Evolutionary conservation across 148 eudicot species (phyloP).

Genomic region (Arctostaphylos glauca): DNA sequence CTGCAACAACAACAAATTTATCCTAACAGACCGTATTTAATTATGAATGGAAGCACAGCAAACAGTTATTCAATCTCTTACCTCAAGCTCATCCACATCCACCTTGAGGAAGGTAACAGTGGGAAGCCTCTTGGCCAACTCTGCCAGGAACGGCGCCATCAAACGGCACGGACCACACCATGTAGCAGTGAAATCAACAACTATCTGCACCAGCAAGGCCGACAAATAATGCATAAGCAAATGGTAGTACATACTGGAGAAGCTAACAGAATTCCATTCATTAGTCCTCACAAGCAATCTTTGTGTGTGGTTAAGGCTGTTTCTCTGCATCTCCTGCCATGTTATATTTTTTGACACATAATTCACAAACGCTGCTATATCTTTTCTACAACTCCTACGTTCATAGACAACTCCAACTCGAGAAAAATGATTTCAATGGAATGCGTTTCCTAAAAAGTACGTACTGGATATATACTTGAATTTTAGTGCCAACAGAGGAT

Average conservation of each 20-base stretch:
- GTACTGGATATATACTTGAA: not conserved
- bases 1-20: not conserved
- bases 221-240: not conserved
- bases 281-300: not conserved
- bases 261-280: not conserved
- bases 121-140: slow-evolving; percentile 16
- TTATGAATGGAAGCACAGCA: not conserved
- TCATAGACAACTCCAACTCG: not conserved
- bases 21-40: not conserved
- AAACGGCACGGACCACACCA: slow-evolving; percentile 15
- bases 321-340: too few relatives aligned
- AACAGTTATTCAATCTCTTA: not conserved
- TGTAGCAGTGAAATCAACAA: slow-evolving; percentile 17
- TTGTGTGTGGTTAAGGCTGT: not conserved
- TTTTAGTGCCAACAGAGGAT: not conserved
- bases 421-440: not conserved
- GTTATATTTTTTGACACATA: not conserved
- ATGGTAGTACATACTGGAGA: not conserved
- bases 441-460: not conserved
- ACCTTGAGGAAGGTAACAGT: slow-evolving; percentile 17
- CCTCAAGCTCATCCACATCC: slow-evolving; percentile 16
- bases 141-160: slow-evolving; percentile 5
- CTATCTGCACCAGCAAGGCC: slow-evolving; percentile 4
- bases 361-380: not conserved
- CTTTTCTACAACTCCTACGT: not conserved